Conservation (phyloP, 257 asterid genomes). For the Leptodermis oblonga region DNA sequence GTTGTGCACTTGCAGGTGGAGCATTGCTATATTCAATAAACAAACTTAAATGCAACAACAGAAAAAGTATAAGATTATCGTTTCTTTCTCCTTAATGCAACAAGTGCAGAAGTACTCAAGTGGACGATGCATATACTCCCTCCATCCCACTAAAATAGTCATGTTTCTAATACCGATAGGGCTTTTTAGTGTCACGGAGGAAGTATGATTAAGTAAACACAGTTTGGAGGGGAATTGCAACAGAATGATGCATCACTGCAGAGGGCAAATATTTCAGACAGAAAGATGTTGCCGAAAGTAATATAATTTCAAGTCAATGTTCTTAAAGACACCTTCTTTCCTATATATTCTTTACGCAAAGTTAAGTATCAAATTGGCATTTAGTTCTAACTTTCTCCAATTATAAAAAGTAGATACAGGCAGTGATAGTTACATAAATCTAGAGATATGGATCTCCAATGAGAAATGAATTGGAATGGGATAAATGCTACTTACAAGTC, state of each 20-base stretch:
- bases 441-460: slow-evolving; percentile 6
- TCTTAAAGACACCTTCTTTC: neutral
- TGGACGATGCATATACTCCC: neutral
- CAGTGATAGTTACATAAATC: neutral
- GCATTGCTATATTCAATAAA: slow-evolving; percentile 12
- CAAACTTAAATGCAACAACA: neutral
- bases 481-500: slow-evolving; percentile 7
- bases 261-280: neutral
- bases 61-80: neutral
- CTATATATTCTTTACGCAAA: neutral
- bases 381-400: neutral
- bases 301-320: neutral
- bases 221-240: slow-evolving; percentile 1
- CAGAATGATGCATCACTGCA: neutral
- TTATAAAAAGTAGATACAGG: neutral
- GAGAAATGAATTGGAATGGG: neutral
- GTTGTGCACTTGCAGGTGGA: slow-evolving; percentile 8
- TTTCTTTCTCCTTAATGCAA: neutral
- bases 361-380: slow-evolving; percentile 1
- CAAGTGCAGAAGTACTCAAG: neutral
- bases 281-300: neutral
- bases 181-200: neutral
- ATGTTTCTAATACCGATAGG: too few relatives aligned
- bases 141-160: too few relatives aligned
- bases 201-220: neutral